phyloP scores from a whole-genome alignment of 345 rosid species.

The Eucalyptus tenuipes region DNA sequence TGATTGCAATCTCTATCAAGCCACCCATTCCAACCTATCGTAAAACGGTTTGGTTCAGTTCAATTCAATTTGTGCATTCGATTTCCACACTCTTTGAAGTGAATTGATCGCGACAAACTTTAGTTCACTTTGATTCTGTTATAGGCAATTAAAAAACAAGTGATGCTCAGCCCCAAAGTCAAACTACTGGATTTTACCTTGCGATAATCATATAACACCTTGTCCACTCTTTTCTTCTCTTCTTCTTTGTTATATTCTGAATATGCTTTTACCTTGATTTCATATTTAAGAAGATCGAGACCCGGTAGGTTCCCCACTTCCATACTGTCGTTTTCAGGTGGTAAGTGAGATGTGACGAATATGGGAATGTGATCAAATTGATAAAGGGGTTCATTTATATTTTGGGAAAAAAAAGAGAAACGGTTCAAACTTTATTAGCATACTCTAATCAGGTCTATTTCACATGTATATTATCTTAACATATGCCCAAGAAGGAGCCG shows the following conservation, averaged over 20 bases:
- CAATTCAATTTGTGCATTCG: neutral
- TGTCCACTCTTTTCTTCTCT: neutral
- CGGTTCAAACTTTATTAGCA: neutral
- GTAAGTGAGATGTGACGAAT: neutral
- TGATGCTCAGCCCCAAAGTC: neutral
- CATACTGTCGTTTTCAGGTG: neutral
- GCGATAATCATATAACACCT: neutral
- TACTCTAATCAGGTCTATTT: neutral
- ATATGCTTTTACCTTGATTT: neutral
- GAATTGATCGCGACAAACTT: neutral
- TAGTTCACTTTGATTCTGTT: neutral
- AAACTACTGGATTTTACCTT: neutral
- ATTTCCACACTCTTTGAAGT: neutral
- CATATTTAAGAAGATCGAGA: neutral
- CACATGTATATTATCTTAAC: neutral
- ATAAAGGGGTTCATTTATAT: neutral
- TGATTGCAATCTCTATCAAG: neutral
- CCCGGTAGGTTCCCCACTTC: neutral
- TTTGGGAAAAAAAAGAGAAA: neutral
- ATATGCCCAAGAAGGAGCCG: neutral
- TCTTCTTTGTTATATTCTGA: neutral
- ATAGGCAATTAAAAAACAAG: neutral
- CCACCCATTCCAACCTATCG: neutral
- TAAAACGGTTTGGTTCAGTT: accelerated
- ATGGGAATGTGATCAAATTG: neutral